Percentiles rank a stretch among this genome's conserved stretches.
Conservation (phyloP, 331 rosid genomes). For the Quercus tomentella region DNA sequence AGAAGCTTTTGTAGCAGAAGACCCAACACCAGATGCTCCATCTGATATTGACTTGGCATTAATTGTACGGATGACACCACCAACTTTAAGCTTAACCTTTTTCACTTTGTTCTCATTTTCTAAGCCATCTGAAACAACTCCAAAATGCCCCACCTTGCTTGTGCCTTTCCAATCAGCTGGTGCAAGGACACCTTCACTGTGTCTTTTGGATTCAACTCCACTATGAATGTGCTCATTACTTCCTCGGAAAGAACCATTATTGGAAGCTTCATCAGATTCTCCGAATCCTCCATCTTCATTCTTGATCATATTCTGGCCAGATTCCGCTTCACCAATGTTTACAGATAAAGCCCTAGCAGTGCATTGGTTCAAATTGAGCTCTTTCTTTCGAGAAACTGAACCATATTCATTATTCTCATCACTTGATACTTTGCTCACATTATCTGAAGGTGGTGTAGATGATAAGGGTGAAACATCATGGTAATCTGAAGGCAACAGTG, state of each 20-base stretch:
- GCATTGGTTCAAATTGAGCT: constrained; percentile 23
- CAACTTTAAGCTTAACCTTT: constrained; percentile 40
- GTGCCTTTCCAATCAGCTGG: constrained; percentile 27
- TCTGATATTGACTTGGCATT: constrained; percentile 32
- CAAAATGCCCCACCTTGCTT: neutral
- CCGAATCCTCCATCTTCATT: constrained; percentile 25
- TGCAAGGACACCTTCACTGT: constrained; percentile 26
- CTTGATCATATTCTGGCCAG: constrained; percentile 20
- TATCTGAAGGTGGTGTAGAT: constrained; percentile 35
- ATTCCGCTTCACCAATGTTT: constrained; percentile 5
- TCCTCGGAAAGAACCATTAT: constrained; percentile 27
- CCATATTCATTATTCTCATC: constrained; percentile 16
- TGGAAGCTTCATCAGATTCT: constrained; percentile 44
- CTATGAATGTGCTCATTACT: constrained; percentile 26
- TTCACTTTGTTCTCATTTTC: constrained; percentile 35
- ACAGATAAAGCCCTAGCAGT: constrained; percentile 16
- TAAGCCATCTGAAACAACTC: constrained; percentile 12
- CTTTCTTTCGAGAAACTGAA: constrained; percentile 16
- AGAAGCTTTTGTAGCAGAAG: constrained; percentile 27
- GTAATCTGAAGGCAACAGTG: constrained; percentile 25
- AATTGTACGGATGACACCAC: constrained; percentile 31
- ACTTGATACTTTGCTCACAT: constrained; percentile 27
- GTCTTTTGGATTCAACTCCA: constrained; percentile 16
- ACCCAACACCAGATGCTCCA: constrained; percentile 33
- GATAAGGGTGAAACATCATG: constrained; percentile 21